Percentiles rank a stretch among this genome's conserved stretches.
phyloP scores from a whole-genome alignment of 345 rosid species.

The Alliaria petiolata region DNA sequence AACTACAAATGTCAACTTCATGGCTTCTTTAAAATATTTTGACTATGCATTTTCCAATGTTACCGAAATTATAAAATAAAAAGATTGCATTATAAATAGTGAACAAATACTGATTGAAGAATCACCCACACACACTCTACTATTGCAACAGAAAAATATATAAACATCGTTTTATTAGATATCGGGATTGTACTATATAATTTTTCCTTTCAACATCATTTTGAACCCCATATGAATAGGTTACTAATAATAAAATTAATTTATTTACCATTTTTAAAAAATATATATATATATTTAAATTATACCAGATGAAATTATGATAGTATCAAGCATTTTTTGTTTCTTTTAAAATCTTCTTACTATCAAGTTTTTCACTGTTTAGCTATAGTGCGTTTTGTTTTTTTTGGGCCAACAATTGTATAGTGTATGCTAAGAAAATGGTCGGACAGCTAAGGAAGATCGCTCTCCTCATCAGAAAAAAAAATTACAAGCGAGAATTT shows the following conservation, averaged over 20 bases:
- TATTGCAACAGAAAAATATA: not conserved
- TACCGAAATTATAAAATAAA: no score
- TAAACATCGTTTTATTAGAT: not conserved
- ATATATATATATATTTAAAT: no score
- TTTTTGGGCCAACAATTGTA: not conserved
- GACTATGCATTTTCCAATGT: no score
- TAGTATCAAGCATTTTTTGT: not conserved
- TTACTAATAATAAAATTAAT: not conserved
- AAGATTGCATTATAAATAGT: not conserved
- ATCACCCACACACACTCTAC: not conserved
- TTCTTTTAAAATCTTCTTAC: not conserved
- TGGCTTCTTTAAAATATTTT: no score
- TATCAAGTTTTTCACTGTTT: not conserved
- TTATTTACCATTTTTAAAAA: no score
- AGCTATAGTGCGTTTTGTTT: not conserved
- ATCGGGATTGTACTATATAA: not conserved
- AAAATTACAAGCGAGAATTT: constrained; percentile 26
- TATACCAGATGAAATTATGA: not conserved
- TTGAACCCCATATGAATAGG: not conserved
- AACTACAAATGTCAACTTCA: no score
- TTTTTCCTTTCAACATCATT: no score
- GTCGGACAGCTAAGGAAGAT: constrained; percentile 32
- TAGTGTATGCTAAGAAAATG: constrained; percentile 5
- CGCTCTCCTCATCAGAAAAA: constrained; percentile 32
- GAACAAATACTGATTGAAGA: not conserved